Base-by-base conservation (phyloP, 2,329 filamentous ascomycete genomes). In the Trichoderma cornu-damae region DNA sequence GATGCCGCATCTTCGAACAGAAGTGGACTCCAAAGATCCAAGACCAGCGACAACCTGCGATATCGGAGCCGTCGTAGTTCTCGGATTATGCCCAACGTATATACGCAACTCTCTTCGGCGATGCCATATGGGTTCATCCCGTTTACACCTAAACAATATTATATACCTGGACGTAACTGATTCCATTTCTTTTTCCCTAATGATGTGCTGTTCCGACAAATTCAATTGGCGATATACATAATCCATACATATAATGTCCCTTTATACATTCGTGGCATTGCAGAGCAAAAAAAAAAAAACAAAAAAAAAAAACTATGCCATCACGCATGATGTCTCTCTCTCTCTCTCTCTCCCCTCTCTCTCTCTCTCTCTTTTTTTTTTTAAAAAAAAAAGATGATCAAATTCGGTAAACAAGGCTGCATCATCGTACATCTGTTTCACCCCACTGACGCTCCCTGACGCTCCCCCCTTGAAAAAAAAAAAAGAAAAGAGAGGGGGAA, bases 161-260 rank as follows among this genome's bases (percentile, higher is more conserved):
- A n/a, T n/a, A 53, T 47, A 35, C 5, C 26, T 34, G 43, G 20
- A 48, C 43, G 35, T 48, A 58, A 53, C n/a, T 43, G 28, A 48
- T 48, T 53, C 26, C 18, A 47, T 30, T 30, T 38, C 4, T 4
- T 24, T 9, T 11, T n/a, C 18, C n/a, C 6, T 43, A 18, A 14
- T 43, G 26, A 53, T 53, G 40, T 42, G 34, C 56, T 24, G 24
- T 37, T 35, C 60, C 48, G 58, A 24, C 30, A 38, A 56, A 34
- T 35, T 35, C 20, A 46, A 60, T 62, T 60, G 37, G 12, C 22
- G 18, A 52, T 59, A 61, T 55, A 60, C 42, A 37, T 37, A 18
- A 48, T 53, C 14, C 22, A 28, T 30, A 38, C n/a, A 46, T 20
- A 38, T 20, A 16, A 30, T 28, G 11, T 32, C 35, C 37, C 34